Base-by-base conservation (phyloP, 169 alveolate genomes). In the Besnoitia besnoiti region DNA sequence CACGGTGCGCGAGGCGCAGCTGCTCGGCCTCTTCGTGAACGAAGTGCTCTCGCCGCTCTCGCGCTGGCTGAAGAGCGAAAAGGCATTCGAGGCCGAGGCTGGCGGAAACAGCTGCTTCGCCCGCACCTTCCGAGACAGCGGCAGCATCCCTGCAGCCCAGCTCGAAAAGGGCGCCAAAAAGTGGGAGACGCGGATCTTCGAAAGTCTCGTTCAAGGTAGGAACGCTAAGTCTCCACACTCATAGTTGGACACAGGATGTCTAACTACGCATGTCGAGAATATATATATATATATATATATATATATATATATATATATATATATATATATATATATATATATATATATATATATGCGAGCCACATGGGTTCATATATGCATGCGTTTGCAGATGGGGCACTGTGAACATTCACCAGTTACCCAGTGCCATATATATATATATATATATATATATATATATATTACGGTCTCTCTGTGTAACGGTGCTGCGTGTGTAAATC, bases 1-100 rank as follows among this genome's bases (percentile, higher is more conserved):
- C 61, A 89, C 93, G 16, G 89, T 73, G 46, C 88, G 93, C 3
- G 93, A 89, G 55, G 93, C 93, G 40, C 93, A 89, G 89, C 37
- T 89, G 93, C 35, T 89, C 62, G 93, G 93, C 1, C 46, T 89
- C n/a, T 89, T 89, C 76, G 93, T 89, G 35, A 85, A 47, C 49
- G 93, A 89, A 67, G 76, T 89, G 19, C 51, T 89, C 67, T 33
- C 93, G 49, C 89, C 93, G 2, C 67, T 89, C 27, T 50, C 51
- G 35, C 50, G 80, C 0, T 89, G 93, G 93, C 62, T 89, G n/a
- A 14, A 55, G 49, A 85, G 51, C 89, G 39, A 76, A 27, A 55
- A 73, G 61, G 61, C 44, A 4, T 89, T 35, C 51, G 89, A 89
- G 35, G 47, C 73, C 61, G 89, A 89, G 79, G 76, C 93, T 0